Percentiles rank a stretch among this genome's conserved stretches.
Evolutionary conservation across 805 yeast genomes (phyloP).

Genomic region (Ascoidea rubescens): DNA sequence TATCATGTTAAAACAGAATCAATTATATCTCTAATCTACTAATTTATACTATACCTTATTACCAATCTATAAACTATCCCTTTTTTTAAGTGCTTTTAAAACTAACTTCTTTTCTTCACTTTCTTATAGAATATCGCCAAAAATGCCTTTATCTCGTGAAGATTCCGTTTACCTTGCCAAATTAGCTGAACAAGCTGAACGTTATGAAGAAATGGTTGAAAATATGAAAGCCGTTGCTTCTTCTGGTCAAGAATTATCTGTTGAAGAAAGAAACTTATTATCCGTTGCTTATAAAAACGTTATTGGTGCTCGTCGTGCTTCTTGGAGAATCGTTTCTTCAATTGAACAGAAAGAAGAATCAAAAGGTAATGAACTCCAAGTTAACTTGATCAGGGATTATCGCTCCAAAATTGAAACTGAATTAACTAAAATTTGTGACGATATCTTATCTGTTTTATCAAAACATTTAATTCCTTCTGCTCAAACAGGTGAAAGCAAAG

Average conservation of each 20-base stretch:
- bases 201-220: conserved; percentile 98
- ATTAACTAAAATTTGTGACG: conserved; percentile 86
- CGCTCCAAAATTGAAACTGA: conserved; percentile 91
- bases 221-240: conserved; percentile 97
- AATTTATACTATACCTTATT: too few relatives aligned
- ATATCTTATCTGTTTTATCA: conserved; percentile 76
- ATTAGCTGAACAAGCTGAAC: conserved; percentile 98
- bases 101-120: too few relatives aligned
- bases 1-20: too few relatives aligned
- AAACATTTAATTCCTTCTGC: conserved; percentile 89
- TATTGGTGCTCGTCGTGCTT: conserved; percentile 98
- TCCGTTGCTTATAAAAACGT: conserved; percentile 98
- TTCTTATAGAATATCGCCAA: conserved; percentile 1
- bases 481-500: conserved; percentile 94
- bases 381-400: conserved; percentile 79
- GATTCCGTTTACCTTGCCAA: conserved; percentile 96
- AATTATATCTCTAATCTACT: too few relatives aligned
- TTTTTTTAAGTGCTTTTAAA: too few relatives aligned
- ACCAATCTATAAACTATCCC: too few relatives aligned
- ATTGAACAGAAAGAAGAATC: conserved; percentile 97
- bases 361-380: conserved; percentile 89
- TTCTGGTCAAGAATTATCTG: conserved; percentile 87
- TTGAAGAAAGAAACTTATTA: conserved; percentile 93
- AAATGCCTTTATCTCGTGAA: conserved; percentile 83
- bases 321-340: conserved; percentile 97